Conservation (phyloP, 371 early-diverging fungal species). For the Pancytospora philotis region DNA sequence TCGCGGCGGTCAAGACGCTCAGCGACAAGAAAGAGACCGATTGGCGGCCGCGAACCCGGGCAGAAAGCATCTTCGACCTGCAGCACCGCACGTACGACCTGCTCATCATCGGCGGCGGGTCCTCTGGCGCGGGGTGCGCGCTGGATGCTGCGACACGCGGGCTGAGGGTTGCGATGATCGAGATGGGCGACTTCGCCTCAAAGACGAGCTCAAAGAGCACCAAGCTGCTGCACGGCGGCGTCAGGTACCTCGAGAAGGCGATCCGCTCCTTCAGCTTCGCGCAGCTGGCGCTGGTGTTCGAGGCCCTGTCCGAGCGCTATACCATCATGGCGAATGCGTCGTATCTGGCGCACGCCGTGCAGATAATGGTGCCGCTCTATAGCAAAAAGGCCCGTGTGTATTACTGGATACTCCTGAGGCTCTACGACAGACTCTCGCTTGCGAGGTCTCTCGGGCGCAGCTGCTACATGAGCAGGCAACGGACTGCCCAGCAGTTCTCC, state of each 20-base stretch:
- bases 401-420: conserved; percentile 84
- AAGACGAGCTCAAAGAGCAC: conserved; percentile 88
- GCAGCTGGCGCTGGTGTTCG: conserved; percentile 85
- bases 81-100: conserved; percentile 64
- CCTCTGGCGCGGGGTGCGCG: conserved; percentile 86
- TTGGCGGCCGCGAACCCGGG: conserved; percentile 45
- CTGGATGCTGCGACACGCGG: conserved; percentile 91
- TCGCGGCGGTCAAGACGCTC: no score
- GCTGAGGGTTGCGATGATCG: conserved; percentile 83
- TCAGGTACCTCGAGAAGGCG: conserved; percentile 94
- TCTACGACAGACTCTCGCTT: conserved; percentile 84
- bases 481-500: conserved; percentile 81
- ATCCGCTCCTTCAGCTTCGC: conserved; percentile 79
- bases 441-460: conserved; percentile 70
- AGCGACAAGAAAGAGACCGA: not conserved
- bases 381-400: conserved; percentile 88
- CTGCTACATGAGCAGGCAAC: conserved; percentile 71
- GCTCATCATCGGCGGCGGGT: conserved; percentile 89
- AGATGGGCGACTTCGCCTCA: conserved; percentile 85
- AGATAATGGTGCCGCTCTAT: conserved; percentile 84
- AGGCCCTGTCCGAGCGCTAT: conserved; percentile 86
- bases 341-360: conserved; percentile 77
- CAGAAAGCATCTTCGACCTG: conserved; percentile 26
- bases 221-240: conserved; percentile 96
- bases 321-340: conserved; percentile 85